phyloP scores from a whole-genome alignment of 768 basidiomycete species.

The Megacollybia marginata region DNA sequence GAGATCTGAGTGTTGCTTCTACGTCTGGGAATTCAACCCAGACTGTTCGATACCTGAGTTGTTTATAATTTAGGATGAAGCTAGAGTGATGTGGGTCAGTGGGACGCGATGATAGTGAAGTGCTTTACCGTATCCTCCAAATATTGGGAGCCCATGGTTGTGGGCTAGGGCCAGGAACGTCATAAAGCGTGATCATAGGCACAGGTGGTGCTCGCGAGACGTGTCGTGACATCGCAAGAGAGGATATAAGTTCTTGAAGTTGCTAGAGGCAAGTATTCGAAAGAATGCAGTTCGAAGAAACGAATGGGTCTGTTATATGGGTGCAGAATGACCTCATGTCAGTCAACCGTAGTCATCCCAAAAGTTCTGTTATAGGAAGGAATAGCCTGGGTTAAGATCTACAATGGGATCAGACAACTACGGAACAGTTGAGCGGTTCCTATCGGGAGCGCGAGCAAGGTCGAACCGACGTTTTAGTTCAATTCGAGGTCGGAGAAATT shows the following conservation, averaged over 20 bases:
- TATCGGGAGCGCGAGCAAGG: too few species aligned
- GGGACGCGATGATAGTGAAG: neutral
- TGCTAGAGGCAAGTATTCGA: neutral
- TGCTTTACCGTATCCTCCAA: conserved; percentile 60
- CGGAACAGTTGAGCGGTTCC: too few species aligned
- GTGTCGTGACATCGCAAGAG: neutral
- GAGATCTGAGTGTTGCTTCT: conserved; percentile 47
- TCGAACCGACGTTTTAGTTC: too few species aligned
- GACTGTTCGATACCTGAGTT: conserved; percentile 58
- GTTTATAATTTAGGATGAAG: conserved; percentile 72
- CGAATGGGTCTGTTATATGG: neutral
- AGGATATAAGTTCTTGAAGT: neutral
- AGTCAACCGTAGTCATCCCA: neutral
- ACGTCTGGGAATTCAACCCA: conserved; percentile 71
- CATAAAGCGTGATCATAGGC: conserved; percentile 58
- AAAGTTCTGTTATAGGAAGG: too few species aligned
- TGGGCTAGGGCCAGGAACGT: conserved; percentile 49
- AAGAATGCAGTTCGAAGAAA: neutral
- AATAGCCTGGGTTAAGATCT: too few species aligned
- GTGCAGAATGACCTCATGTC: neutral
- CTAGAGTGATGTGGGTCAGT: conserved; percentile 23
- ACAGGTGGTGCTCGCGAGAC: neutral
- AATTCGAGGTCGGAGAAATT: too few species aligned
- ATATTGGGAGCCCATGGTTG: conserved; percentile 75
- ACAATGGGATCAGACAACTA: too few species aligned